Base-by-base conservation (phyloP, 345 rosid species). In the Melaleuca alternifolia region DNA sequence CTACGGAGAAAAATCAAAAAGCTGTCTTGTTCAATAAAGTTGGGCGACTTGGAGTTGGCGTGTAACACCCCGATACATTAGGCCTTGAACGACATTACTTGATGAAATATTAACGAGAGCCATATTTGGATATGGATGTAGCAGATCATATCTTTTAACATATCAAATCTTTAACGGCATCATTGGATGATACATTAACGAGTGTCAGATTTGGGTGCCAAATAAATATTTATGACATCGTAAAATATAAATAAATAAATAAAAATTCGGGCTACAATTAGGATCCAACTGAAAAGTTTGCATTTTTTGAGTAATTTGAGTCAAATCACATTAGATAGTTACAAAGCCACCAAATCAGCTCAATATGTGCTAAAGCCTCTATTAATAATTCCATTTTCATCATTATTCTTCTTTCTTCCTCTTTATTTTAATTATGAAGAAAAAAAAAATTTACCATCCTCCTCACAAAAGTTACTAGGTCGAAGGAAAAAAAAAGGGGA, bases 31-130 rank as follows among this genome's bases (percentile, higher is more conserved):
- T 59, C 3, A 3, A 59, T 59, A n/a, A 59, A n/a, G 6, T 59
- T 2, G 12, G 18, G 18, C 6, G 37, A 15, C 8, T 0, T 28
- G 33, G 5, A 61, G 28, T 28, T 13, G 20, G 28, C 33, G 6
- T 3, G 10, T 28, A 12, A 61, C 5, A 3, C 52, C 16, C n/a
- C n/a, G 1, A n/a, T 33, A n/a, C 4, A 0, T 7, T 6, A 12
- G 11, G 12, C 71, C 6, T 59, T 59, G 11, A n/a, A 59, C 3
- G 5, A 13, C 16, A 15, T 28, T 14, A 61, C 28, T 61, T 13
- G 75, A 61, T 2, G 8, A 0, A 6, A 61, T 7, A 54, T 54
- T 23, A 54, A 54, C 20, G 12, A 26, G 10, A n/a, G n/a, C 61
- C 61, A 56, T 56, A 56, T 23, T 56, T 50, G 10, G 10, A 50